phyloP scores from a whole-genome alignment of 2,329 filamentous ascomycete species.

The Capronia americana region DNA sequence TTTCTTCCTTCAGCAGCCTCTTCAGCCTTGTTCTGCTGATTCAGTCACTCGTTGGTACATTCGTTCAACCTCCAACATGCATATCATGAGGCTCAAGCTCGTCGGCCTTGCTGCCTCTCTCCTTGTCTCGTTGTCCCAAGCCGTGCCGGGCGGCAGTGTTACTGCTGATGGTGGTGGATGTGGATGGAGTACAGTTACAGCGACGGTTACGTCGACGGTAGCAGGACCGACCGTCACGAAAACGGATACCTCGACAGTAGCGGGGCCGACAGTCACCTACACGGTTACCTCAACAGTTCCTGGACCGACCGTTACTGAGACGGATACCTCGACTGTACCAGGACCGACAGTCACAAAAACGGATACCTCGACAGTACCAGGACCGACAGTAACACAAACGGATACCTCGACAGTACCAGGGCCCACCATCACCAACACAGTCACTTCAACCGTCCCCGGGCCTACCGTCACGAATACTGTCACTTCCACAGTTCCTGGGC shows the following conservation, averaged over 20 bases:
- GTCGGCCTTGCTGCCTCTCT: conserved; percentile 14
- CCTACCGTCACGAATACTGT: neutral
- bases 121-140: conserved; percentile 11
- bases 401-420: neutral
- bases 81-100: conserved; percentile 21
- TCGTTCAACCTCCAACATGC: conserved; percentile 20
- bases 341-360: neutral
- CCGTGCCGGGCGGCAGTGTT: neutral
- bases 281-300: neutral
- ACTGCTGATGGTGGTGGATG: neutral
- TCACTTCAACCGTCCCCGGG: neutral
- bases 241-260: neutral
- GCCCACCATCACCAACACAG: neutral
- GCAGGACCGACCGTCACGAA: neutral
- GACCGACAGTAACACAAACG: neutral
- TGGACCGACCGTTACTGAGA: too few species aligned
- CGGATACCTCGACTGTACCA: neutral
- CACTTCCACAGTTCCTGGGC: neutral
- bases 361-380: neutral
- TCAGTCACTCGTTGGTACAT: conserved; percentile 25
- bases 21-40: conserved; percentile 10
- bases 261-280: neutral
- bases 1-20: neutral
- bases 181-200: neutral
- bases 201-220: neutral